These are phyloP conservation scores for Asterella californica DNA, from an alignment of 225 moss, liverwort and hornwort species.

Conservation along the genomic window DNA sequence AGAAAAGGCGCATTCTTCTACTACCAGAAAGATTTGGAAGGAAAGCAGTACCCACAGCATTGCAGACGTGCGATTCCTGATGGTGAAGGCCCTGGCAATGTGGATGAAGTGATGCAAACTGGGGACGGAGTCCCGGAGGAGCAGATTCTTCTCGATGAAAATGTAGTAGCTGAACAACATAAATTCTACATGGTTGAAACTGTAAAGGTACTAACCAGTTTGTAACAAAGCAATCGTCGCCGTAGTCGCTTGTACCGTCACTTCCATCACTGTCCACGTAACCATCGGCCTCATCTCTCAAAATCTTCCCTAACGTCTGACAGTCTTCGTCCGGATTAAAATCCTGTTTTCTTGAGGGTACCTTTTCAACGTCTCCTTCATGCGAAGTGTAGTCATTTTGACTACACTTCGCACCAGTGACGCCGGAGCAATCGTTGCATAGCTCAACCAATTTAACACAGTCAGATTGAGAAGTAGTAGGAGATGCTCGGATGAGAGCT, in stretches of 20 bases:
- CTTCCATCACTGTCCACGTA: background rate
- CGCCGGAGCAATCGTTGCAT: no score
- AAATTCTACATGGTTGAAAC: constrained; percentile 77
- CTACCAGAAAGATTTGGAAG: constrained; percentile 60
- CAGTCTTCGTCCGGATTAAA: background rate
- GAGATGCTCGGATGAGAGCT: no score
- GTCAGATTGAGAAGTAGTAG: no score
- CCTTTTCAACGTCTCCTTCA: background rate
- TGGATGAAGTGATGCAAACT: constrained; percentile 77
- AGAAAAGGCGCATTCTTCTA: constrained; percentile 79
- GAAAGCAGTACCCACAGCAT: constrained; percentile 71
- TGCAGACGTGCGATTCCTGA: constrained; percentile 72
- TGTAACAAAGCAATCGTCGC: background rate
- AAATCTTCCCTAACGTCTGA: background rate
- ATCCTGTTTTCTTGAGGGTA: background rate
- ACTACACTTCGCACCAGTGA: no score
- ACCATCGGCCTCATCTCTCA: background rate
- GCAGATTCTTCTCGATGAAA: constrained; percentile 78
- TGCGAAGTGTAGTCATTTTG: background rate
- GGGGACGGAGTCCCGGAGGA: constrained; percentile 55
- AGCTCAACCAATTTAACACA: no score
- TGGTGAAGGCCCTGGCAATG: constrained; percentile 70
- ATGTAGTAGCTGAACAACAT: constrained; percentile 58
- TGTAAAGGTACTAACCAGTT: constrained; percentile 44
- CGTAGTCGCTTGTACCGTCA: background rate